Evolutionary conservation across 805 yeast species (phyloP).

Genomic region (Candida xiaguanensis): DNA sequence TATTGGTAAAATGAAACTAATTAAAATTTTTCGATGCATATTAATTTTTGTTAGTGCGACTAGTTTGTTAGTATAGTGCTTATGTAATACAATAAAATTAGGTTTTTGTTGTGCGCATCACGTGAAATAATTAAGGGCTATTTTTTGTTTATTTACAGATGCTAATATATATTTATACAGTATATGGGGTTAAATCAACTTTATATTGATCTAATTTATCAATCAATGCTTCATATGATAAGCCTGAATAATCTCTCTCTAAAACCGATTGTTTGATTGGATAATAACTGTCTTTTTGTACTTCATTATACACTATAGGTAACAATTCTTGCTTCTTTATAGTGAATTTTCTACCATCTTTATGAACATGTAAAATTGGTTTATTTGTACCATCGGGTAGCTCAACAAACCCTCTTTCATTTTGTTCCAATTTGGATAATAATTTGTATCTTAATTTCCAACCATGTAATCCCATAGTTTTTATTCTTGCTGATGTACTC

Average conservation of each 20-base stretch:
- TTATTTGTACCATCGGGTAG: conserved; percentile 9
- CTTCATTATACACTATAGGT: conserved; percentile 50
- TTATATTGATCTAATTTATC: conserved; percentile 43
- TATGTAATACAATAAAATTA: background rate
- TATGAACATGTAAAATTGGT: conserved; percentile 48
- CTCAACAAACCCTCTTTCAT: conserved; percentile 37
- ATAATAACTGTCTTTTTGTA: conserved; percentile 41
- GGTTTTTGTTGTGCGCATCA: background rate
- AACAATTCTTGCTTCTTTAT: conserved; percentile 67
- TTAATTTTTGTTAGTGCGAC: conserved; percentile 6
- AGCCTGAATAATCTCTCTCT: conserved; percentile 39
- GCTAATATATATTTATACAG: conserved; percentile 12
- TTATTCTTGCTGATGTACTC: conserved; percentile 83
- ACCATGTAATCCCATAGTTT: conserved; percentile 89
- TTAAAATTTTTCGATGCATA: conserved; percentile 9
- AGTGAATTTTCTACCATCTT: conserved; percentile 43
- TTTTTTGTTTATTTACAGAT: conserved; percentile 5
- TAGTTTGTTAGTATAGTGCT: background rate
- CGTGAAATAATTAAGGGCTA: background rate
- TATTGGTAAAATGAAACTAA: conserved; percentile 1
- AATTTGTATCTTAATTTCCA: conserved; percentile 85
- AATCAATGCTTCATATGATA: conserved; percentile 47
- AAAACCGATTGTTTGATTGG: conserved; percentile 46
- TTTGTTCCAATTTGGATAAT: conserved; percentile 40
- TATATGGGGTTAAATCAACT: conserved; percentile 33